Base-by-base conservation (phyloP, 2,329 filamentous ascomycete genomes). In the Davidsoniella australis region DNA sequence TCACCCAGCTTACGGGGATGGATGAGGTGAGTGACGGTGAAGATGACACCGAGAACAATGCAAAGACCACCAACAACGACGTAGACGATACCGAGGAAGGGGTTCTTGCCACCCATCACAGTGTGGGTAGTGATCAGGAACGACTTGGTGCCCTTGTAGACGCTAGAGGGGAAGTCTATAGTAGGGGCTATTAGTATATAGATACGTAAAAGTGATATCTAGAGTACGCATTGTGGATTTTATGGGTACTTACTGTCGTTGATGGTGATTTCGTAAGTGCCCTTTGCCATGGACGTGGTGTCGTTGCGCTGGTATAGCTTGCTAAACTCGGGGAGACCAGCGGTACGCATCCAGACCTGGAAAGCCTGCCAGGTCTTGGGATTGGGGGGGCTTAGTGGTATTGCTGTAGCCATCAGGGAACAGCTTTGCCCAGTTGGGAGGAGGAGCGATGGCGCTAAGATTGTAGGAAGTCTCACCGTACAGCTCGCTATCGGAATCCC, bases 271-370 rank as follows among this genome's bases (percentile, higher is more conserved):
- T 77, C 68, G 62, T 98, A 98, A 17, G 67, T 76, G 24, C 89
- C 91, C 14, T 67, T 60, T 33, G 61, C 58, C 82, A 98, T 82
- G 0, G 67, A 62, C 2, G 72, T 67, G 0, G 69, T 70, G 61
- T 94, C 82, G 60, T 95, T 95, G 53, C 87, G 76, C 63, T 82
- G 76, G 42, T 86, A 85, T 43, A 98, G 70, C 68, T 98, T 98
- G 73, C 85, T 94, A 63, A 98, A 98, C 4, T 82, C 82, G 1
- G 91, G 91, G 58, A 96, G 68, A 51, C 89, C 91, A 20, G 91
- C 91, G 1, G 93, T 94, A 58, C 91, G 80, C 91, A 98, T 98
- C 91, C 91, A 98, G 18, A 96, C 88, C 66, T 95, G 88, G 63
- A 98, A 94, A 41, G 79, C 78, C 63, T 94, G 83, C 66, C 86